A percentile compares a stretch with the other conserved stretches of the same genome.
Conservation (phyloP, 805 yeast genomes). For the Ogataea pini region DNA sequence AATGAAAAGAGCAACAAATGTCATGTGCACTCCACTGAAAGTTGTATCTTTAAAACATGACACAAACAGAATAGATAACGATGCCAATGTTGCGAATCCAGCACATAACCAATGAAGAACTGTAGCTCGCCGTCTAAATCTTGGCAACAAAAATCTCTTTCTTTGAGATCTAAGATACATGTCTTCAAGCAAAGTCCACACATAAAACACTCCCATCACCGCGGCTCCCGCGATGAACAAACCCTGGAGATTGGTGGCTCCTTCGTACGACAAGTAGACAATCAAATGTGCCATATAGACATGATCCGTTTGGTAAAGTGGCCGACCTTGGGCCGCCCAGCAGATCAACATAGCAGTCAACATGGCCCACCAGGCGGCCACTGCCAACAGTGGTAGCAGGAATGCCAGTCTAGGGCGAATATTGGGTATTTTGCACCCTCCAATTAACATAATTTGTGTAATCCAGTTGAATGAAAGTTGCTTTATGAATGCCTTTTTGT, state of each 20-base stretch:
- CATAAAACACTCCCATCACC: conserved; percentile 73
- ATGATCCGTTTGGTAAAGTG: conserved; percentile 60
- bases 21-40: conserved; percentile 56
- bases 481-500: background rate
- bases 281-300: conserved; percentile 37
- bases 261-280: conserved; percentile 82
- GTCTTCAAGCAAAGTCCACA: conserved; percentile 63
- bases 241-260: conserved; percentile 85
- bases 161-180: conserved; percentile 57
- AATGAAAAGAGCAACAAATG: conserved; percentile 76
- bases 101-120: conserved; percentile 29
- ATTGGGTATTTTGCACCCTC: conserved; percentile 24
- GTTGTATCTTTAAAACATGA: conserved; percentile 67
- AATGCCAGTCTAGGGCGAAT: conserved; percentile 32
- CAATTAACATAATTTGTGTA: conserved; percentile 3
- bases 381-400: conserved; percentile 61
- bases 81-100: conserved; percentile 38
- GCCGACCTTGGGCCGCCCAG: conserved; percentile 84
- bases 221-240: conserved; percentile 78
- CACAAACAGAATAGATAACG: conserved; percentile 72
- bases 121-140: conserved; percentile 28
- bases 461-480: too few species aligned
- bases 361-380: conserved; percentile 89
- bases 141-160: conserved; percentile 50
- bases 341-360: conserved; percentile 71